Conservation (phyloP, 768 basidiomycete genomes). For the Psilocybe subaeruginosa region DNA sequence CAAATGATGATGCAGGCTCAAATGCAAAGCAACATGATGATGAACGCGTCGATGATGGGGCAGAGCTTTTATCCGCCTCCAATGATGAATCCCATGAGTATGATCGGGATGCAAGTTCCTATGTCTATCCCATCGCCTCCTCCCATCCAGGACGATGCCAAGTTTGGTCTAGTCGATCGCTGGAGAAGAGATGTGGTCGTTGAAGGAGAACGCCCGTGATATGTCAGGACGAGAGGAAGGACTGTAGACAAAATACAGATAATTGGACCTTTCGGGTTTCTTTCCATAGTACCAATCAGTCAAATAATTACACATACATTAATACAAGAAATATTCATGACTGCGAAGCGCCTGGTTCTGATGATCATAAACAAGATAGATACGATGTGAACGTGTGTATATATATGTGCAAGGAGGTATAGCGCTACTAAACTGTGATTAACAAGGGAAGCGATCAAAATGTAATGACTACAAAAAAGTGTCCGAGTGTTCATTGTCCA, state of each 20-base stretch:
- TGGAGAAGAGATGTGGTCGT: constrained; percentile 83
- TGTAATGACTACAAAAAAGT: background rate
- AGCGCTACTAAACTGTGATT: background rate
- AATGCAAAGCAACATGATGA: constrained; percentile 75
- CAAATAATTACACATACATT: constrained; percentile 7
- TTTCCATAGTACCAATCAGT: background rate
- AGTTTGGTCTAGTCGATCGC: constrained; percentile 73
- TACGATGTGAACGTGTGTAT: background rate
- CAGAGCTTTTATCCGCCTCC: constrained; percentile 70
- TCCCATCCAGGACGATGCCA: constrained; percentile 63
- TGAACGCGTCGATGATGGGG: constrained; percentile 68
- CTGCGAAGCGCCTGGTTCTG: background rate
- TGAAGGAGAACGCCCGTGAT: constrained; percentile 49
- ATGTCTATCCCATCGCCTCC: constrained; percentile 63
- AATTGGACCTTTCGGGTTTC: background rate
- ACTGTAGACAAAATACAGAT: background rate
- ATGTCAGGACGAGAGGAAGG: background rate
- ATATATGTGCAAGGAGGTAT: background rate
- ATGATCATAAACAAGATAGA: constrained; percentile 11
- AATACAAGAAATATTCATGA: background rate
- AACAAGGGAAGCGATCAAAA: background rate
- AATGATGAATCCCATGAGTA: constrained; percentile 46
- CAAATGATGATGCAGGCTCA: constrained; percentile 80
- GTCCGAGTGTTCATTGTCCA: background rate
- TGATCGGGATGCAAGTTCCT: constrained; percentile 47